Conservation (phyloP, 495 filamentous ascomycete species). For the Aspergillus sparsus region DNA sequence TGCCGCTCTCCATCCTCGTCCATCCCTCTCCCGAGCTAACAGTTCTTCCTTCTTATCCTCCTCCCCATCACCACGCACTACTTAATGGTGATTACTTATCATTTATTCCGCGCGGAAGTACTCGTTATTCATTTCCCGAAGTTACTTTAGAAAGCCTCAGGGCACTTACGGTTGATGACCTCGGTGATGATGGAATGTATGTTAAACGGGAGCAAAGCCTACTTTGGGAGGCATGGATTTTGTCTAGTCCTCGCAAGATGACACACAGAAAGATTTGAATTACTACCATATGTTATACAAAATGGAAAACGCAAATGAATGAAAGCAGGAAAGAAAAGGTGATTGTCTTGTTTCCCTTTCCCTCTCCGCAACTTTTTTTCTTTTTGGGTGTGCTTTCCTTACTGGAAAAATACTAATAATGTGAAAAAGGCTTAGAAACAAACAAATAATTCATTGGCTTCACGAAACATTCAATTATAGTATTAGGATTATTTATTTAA, state of each 20-base stretch:
- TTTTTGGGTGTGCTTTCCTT: no score
- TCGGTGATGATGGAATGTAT: conserved; percentile 58
- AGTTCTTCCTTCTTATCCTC: conserved; percentile 1
- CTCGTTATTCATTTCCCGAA: conserved; percentile 28
- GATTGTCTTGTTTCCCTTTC: background rate
- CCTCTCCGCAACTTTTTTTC: background rate
- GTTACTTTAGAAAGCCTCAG: conserved; percentile 28
- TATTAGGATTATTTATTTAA: no score
- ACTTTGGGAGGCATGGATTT: conserved; percentile 69
- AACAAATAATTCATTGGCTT: background rate
- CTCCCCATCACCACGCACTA: conserved; percentile 7
- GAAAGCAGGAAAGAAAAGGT: background rate
- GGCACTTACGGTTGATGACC: conserved; percentile 42
- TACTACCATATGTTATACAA: background rate
- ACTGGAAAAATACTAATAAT: background rate
- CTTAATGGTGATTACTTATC: conserved; percentile 18
- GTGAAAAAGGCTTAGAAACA: background rate
- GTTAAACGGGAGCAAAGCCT: conserved; percentile 56
- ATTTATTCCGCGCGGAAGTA: conserved; percentile 17
- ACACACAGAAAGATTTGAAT: background rate
- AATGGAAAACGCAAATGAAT: background rate
- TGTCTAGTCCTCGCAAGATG: conserved; percentile 27
- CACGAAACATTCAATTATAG: no score
- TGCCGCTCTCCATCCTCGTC: conserved; percentile 16
- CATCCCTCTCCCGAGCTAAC: conserved; percentile 13